Evolutionary conservation across 75 land plant species (phyloP), one percentile per base, ranked within the genome.

Genomic region (Pinus tabuliformis): DNA sequence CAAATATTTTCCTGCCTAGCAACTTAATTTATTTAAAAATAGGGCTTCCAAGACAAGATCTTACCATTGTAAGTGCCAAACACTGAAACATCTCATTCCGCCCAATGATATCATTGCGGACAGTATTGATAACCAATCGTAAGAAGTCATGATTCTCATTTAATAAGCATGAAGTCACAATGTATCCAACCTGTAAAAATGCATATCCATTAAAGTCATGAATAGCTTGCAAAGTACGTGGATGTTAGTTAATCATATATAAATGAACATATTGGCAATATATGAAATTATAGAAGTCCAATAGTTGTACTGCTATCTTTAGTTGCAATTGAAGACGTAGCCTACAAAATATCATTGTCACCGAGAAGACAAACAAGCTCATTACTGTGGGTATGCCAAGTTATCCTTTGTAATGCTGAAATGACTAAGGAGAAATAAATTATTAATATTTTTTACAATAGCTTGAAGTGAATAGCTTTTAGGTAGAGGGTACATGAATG

Each of bases 91-190:
- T 97, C 81, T 97, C 99, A 87, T 97, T 95, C 15, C 94, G 92
- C 15, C 99, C 99, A 84, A 95, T 95, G 57, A 97, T 97, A 78
- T 97, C 99, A 90, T 97, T 95, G 39, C 99, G 96, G 21, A 97
- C 99, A 42, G 96, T 89, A 72, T 97, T 97, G 84, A 97, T 93
- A 24, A 89, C 99, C 78, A 97, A 79, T 78, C 99, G 90, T 81
- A 97, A 75, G 65, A 97, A 97, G 74, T 97, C 99, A 77, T 97
- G 96, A 64, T 95, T 97, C 83, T 97, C 99, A 65, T 97, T 97
- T 37, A 97, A 90, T 72, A 97, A 88, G 81, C 94, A 93, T 62
- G 99, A 86, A 21, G 99, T 95, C 61, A 95, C 99, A 60, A 97
- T 97, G 78, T 97, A 97, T 30, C 99, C 99, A 66, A 97, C 99